phyloP scores from a whole-genome alignment of 1,284 basidiomycete genomes.

The Tranzscheliella williamsii region DNA sequence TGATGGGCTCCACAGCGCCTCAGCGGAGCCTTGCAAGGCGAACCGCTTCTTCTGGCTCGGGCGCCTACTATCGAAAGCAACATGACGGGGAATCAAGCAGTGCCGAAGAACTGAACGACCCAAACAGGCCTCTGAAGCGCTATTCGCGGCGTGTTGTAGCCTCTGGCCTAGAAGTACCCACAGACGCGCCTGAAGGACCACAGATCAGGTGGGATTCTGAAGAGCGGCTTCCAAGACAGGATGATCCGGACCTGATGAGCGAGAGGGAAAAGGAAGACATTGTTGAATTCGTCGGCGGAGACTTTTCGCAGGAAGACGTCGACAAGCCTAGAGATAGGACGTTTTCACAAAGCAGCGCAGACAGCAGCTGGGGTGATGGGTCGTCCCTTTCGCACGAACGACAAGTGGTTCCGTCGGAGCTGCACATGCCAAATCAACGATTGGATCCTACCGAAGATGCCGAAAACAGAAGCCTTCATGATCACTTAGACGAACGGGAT shows the following conservation, averaged over 20 bases:
- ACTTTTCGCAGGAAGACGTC: constrained; percentile 30
- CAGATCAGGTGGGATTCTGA: background rate
- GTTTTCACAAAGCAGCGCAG: constrained; percentile 19
- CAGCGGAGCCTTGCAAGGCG: constrained; percentile 3
- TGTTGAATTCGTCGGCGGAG: constrained; percentile 36
- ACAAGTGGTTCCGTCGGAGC: background rate
- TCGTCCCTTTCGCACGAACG: constrained; percentile 8
- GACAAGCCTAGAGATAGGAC: constrained; percentile 10
- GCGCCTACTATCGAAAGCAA: background rate
- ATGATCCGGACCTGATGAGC: constrained; percentile 31
- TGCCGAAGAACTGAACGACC: constrained; percentile 6
- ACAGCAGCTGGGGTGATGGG: constrained; percentile 25
- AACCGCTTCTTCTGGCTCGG: constrained; percentile 10
- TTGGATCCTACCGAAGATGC: background rate
- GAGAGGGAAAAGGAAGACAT: constrained; percentile 39
- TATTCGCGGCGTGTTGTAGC: constrained; percentile 6
- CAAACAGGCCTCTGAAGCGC: constrained; percentile 10
- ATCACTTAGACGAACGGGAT: constrained; percentile 5
- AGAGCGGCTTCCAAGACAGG: background rate
- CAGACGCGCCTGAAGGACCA: background rate
- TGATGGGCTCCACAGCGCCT: constrained; percentile 19
- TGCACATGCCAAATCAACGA: no score
- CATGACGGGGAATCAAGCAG: constrained; percentile 4
- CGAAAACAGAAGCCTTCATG: background rate
- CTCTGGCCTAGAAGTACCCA: constrained; percentile 6